Base-by-base conservation (phyloP, 2,329 filamentous ascomycete genomes). In the Cadophora malorum region DNA sequence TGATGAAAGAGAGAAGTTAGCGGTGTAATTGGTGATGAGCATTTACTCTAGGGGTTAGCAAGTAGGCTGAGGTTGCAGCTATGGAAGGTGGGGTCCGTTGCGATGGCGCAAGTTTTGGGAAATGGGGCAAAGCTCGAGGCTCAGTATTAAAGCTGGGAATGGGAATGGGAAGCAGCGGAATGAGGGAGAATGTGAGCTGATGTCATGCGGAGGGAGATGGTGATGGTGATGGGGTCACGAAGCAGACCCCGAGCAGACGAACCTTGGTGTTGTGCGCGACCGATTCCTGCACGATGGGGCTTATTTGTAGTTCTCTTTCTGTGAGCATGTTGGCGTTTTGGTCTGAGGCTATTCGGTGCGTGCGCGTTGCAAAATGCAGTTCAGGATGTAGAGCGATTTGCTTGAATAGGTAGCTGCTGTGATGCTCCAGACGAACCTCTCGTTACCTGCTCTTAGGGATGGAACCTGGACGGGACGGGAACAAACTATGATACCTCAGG, bases 201-300 rank as follows among this genome's bases (percentile, higher is more conserved):
- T 31, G 23, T 63, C 35, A 49, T 9, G 45, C 55, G 33, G 35
- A 38, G 28, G n/a, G 1, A 45, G 65, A 63, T 21, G 38, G 21
- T 61, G 49, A 47, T 23, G 21, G 23, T 16, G 45, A 58, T 53
- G 41, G 56, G 31, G 59, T 45, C 59, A 59, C 14, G 14, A 35
- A 38, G 45, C 14, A 38, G 50, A 21, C 25, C 62, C 33, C 33
- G 53, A 61, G 63, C 65, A 56, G 68, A 72, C 69, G 67, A 69
- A 93, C 92, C 84, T 91, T 90, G 68, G 89, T 89, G 82, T 96
- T 96, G 84, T 95, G 92, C 75, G 92, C 81, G 58, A 96, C 85
- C 71, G 91, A 93, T 78, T 94, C 92, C 72, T 87, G 88, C 75
- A 95, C 92, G 65, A 95, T 88, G 33, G 93, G 92, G 68, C 87